A percentile compares a stretch with the other conserved stretches of the same genome.
Evolutionary conservation across 2,329 filamentous ascomycete species (phyloP).

Genomic region (Cladosporium halotolerans): DNA sequence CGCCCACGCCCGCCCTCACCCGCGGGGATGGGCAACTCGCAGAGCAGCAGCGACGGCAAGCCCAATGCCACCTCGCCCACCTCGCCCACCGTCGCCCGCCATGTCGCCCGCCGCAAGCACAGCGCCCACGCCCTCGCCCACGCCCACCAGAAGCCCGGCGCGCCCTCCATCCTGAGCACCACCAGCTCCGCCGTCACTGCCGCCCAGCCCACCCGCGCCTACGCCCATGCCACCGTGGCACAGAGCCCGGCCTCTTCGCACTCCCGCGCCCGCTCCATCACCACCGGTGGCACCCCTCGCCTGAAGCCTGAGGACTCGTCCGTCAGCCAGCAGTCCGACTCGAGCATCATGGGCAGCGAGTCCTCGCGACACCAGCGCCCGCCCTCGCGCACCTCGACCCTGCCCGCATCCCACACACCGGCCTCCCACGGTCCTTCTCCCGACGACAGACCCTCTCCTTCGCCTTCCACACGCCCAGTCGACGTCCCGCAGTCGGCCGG

Average conservation of each 20-base stretch:
- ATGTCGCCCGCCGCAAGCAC: slow-evolving; percentile 9
- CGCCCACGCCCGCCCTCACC: slow-evolving; percentile 10
- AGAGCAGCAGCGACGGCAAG: slow-evolving; percentile 10
- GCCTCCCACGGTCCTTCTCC: slow-evolving; percentile 6
- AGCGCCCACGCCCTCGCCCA: slow-evolving; percentile 13
- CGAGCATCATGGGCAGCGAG: slow-evolving; percentile 10
- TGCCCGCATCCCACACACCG: slow-evolving; percentile 10
- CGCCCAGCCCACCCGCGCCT: slow-evolving; percentile 14
- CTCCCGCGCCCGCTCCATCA: slow-evolving; percentile 26
- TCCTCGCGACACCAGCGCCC: slow-evolving; percentile 9
- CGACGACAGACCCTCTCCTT: background rate
- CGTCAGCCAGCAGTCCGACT: slow-evolving; percentile 9
- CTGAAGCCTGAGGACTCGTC: slow-evolving; percentile 4
- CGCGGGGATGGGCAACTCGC: slow-evolving; percentile 13
- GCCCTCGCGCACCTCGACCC: slow-evolving; percentile 8
- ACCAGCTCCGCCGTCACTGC: slow-evolving; percentile 15
- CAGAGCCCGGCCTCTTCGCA: slow-evolving; percentile 16
- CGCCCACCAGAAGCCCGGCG: slow-evolving; percentile 6
- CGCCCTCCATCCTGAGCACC: slow-evolving; percentile 15
- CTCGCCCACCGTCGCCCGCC: slow-evolving; percentile 11
- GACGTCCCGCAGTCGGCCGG: slow-evolving; percentile 7
- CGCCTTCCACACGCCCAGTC: slow-evolving; percentile 7
- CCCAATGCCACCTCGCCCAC: slow-evolving; percentile 3
- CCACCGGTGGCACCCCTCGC: slow-evolving; percentile 16
- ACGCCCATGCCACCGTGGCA: slow-evolving; percentile 17